Evolutionary conservation across 495 filamentous ascomycete genomes (phyloP), one percentile per base, ranked within the genome.

Genomic region (Friedmanniomyces simplex): DNA sequence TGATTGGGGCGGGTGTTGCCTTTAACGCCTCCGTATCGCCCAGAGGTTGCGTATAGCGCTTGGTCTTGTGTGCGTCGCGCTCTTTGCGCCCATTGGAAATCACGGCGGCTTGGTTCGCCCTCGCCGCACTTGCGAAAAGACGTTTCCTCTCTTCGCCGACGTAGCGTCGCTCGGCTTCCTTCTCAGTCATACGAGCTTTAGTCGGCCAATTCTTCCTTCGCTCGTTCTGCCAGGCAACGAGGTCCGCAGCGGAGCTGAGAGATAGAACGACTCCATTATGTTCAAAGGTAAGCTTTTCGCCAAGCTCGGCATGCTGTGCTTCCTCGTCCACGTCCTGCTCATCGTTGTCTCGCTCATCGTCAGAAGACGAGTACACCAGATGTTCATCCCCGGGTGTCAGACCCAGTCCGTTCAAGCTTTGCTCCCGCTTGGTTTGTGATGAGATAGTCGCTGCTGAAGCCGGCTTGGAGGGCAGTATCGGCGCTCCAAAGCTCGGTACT

Each of bases 161-260:
- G 25, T 52, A 11, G 18, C 57, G n/a, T 36, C 54, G 30, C 34
- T 55, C 37, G 4, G 21, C 32, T 50, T 63, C 67, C 46, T 75
- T 76, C 57, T 79, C 76, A 53, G 71, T 75, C 57, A 78, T 71
- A 45, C 83, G 79, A 53, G 80, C 79, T 68, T 81, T 77, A 0
- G 89, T 95, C 2, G 90, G 90, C 66, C 77, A 96, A 18, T 81
- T 81, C 62, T 83, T 85, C 64, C 79, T 83, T 22, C 90, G 82
- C 67, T 93, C 88, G 41, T 80, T 82, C 54, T 94, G 82, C 86
- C 88, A 96, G 20, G 82, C 80, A 13, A 79, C 77, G 54, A 95
- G 77, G 55, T 94, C 89, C n/a, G 79, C 72, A 2, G 77, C 67
- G 69, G 80, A 68, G 73, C 85, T 66, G 7, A 74, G 61, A 1